Percentiles rank a stretch among this genome's conserved stretches.
These are phyloP conservation scores for Solanum appendiculatum DNA, from an alignment of 257 asterid species.

Conservation along the genomic window DNA sequence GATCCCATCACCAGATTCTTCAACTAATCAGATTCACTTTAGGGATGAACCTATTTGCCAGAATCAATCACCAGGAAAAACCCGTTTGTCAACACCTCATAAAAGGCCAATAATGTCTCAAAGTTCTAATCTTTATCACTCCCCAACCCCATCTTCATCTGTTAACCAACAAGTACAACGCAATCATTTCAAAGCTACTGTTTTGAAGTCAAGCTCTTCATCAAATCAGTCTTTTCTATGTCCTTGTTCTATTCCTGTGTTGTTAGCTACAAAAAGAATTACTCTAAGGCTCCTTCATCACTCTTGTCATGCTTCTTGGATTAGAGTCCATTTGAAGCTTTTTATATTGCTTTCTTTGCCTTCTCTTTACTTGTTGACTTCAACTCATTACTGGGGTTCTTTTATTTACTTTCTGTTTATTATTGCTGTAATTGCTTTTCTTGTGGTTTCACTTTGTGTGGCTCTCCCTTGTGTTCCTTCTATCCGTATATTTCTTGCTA, in stretches of 20 bases:
- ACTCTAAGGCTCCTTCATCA: constrained; percentile 22
- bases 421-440: constrained; percentile 7
- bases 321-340: constrained; percentile 24
- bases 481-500: constrained; percentile 20
- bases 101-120: constrained; percentile 27
- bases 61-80: constrained; percentile 1
- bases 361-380: constrained; percentile 16
- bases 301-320: constrained; percentile 21
- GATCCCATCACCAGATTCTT: constrained; percentile 14
- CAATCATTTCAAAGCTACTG: background rate
- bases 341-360: constrained; percentile 24
- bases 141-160: constrained; percentile 10
- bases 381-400: constrained; percentile 15
- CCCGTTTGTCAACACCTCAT: constrained; percentile 20
- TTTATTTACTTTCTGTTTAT: constrained; percentile 14
- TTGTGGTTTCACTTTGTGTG: constrained; percentile 17
- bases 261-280: constrained; percentile 25
- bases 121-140: constrained; percentile 14
- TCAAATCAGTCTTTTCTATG: constrained; percentile 7
- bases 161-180: background rate
- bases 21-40: background rate
- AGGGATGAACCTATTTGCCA: constrained; percentile 9
- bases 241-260: constrained; percentile 15
- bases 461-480: constrained; percentile 28
- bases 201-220: background rate